Conservation (phyloP, 164 flowering plant genomes). For the Chimonanthus salicifolius region DNA sequence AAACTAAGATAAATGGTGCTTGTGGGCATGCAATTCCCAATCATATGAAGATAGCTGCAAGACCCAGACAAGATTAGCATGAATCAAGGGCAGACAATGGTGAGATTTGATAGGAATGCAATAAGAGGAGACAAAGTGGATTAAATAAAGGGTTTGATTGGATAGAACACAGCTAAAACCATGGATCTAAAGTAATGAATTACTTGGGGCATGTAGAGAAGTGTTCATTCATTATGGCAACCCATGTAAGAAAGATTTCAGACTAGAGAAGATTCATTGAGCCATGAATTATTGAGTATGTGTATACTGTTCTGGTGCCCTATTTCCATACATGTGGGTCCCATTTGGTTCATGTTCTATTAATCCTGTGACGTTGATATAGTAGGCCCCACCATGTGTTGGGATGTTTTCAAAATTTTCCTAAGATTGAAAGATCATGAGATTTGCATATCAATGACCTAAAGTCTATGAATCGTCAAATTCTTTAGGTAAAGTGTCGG, state of each 20-base stretch:
- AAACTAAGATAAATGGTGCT: not conserved
- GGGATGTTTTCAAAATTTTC: not conserved
- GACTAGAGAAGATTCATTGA: slow-evolving; percentile 5
- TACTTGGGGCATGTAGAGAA: slow-evolving; percentile 13
- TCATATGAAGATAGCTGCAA: slow-evolving; percentile 17
- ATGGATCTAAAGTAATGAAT: slow-evolving; percentile 12
- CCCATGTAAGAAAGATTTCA: slow-evolving; percentile 11
- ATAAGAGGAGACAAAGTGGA: slow-evolving; percentile 19
- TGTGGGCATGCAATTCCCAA: slow-evolving; percentile 10
- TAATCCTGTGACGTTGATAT: too few species aligned
- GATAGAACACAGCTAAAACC: slow-evolving; percentile 14
- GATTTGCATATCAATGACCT: not conserved
- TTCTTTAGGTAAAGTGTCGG: too few species aligned
- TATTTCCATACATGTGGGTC: too few species aligned
- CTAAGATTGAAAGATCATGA: too few species aligned
- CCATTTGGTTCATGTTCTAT: too few species aligned
- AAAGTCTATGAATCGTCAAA: too few species aligned
- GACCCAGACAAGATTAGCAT: slow-evolving; percentile 37
- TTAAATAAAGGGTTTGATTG: slow-evolving; percentile 14
- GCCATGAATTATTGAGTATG: not conserved
- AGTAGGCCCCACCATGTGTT: not conserved
- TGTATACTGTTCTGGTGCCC: not conserved
- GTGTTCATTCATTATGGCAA: not conserved
- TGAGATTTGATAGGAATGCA: slow-evolving; percentile 20
- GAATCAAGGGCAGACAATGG: slow-evolving; percentile 37